Evolutionary conservation across 768 basidiomycete genomes (phyloP).

Genomic region (Lactifluus hygrophoroides): DNA sequence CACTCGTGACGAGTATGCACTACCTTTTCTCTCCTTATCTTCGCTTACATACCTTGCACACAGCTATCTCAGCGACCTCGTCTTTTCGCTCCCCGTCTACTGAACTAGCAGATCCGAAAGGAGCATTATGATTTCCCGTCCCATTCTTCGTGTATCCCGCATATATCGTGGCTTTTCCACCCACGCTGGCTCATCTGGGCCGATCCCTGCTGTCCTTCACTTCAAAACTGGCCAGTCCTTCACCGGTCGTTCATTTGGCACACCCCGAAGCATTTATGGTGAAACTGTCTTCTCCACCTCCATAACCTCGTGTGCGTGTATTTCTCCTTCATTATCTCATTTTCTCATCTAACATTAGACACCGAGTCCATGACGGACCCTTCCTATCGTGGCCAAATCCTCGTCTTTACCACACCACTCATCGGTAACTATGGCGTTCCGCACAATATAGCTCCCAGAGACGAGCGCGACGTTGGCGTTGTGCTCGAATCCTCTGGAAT

Average conservation of each 20-base stretch:
- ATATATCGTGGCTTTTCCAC: conserved; percentile 59
- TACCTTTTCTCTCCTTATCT: background rate
- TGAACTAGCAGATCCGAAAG: conserved; percentile 25
- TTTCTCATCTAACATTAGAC: conserved; percentile 41
- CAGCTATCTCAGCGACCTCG: conserved; percentile 87
- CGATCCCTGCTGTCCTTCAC: conserved; percentile 76
- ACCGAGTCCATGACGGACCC: conserved; percentile 99
- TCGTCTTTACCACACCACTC: conserved; percentile 97
- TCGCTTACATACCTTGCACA: conserved; percentile 23
- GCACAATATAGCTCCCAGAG: conserved; percentile 57
- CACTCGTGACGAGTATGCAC: conserved; percentile 80
- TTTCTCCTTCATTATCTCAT: conserved; percentile 1
- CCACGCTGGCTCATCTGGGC: conserved; percentile 37
- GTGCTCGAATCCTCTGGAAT: conserved; percentile 83
- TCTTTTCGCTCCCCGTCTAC: conserved; percentile 60
- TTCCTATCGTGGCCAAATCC: conserved; percentile 94
- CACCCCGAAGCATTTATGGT: conserved; percentile 78
- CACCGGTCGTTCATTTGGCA: conserved; percentile 82
- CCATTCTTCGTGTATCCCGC: conserved; percentile 40
- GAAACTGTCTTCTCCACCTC: conserved; percentile 99
- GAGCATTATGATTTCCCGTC: conserved; percentile 48
- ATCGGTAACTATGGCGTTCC: conserved; percentile 99
- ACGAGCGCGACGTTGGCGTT: conserved; percentile 76
- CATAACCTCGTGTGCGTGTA: conserved; percentile 75
- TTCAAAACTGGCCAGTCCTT: conserved; percentile 93